Evolutionary conservation across 179 eudicot genomes (phyloP).

Genomic region (Drosera spatulata): DNA sequence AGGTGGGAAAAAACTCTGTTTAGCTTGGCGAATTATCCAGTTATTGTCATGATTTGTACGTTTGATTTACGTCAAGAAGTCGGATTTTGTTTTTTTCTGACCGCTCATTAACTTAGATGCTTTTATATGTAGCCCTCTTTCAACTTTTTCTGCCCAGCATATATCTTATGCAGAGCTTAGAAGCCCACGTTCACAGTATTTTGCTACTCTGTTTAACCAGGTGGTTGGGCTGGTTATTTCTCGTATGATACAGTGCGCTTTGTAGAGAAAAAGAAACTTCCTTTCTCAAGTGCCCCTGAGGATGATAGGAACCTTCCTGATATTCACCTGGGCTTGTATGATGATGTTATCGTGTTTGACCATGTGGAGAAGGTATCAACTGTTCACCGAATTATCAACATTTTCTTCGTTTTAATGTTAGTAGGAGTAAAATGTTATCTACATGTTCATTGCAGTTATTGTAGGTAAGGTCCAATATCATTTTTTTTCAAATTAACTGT

Average conservation of each 20-base stretch:
- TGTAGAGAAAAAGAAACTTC: slow-evolving; percentile 73
- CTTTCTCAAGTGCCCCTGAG: slow-evolving; percentile 60
- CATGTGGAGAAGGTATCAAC: slow-evolving; percentile 75
- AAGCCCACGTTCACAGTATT: no score
- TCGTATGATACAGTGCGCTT: slow-evolving; percentile 93
- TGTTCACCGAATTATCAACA: no score
- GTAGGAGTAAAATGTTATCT: background rate
- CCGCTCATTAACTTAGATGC: no score
- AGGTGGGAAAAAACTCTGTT: no score
- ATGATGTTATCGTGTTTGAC: slow-evolving; percentile 83
- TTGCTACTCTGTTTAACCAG: slow-evolving; percentile 11
- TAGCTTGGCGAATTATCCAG: background rate
- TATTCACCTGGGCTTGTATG: slow-evolving; percentile 75
- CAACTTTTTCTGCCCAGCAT: no score
- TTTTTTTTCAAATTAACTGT: no score
- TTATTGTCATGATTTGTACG: background rate
- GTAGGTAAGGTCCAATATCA: no score
- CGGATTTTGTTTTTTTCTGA: no score
- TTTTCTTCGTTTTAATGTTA: background rate
- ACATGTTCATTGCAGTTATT: no score
- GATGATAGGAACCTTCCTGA: slow-evolving; percentile 90
- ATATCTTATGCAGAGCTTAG: no score
- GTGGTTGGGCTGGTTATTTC: slow-evolving; percentile 94
- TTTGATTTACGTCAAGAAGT: background rate
- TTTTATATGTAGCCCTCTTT: no score